Percentiles rank a stretch among this genome's conserved stretches.
phyloP scores from a whole-genome alignment of 1,284 basidiomycete genomes.

The Naganishia sp. region DNA sequence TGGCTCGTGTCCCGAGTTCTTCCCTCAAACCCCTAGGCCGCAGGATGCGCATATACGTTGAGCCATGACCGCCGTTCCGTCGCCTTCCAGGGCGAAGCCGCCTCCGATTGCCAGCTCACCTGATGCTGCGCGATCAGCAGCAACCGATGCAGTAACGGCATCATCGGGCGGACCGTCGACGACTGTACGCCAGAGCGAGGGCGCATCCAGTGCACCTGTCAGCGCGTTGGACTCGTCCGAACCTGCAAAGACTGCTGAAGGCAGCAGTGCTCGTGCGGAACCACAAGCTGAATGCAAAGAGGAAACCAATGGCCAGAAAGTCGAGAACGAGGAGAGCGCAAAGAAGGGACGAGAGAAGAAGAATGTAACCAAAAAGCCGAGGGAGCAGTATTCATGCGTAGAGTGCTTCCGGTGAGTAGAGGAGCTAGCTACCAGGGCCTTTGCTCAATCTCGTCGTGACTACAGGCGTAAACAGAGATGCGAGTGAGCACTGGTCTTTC shows the following conservation, averaged over 20 bases:
- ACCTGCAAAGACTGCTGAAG: background rate
- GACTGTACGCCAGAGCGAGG: too few species aligned
- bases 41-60: too few species aligned
- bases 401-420: constrained; percentile 31
- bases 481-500: constrained; percentile 22
- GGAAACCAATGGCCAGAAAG: background rate
- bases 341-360: constrained; percentile 21
- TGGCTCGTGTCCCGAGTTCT: too few species aligned
- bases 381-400: constrained; percentile 32
- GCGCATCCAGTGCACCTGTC: too few species aligned
- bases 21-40: too few species aligned
- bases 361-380: constrained; percentile 27
- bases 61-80: too few species aligned
- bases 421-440: background rate
- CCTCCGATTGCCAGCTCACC: too few species aligned
- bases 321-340: background rate
- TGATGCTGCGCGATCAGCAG: too few species aligned
- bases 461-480: constrained; percentile 30
- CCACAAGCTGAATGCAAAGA: background rate
- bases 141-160: too few species aligned
- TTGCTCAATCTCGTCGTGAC: background rate
- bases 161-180: too few species aligned
- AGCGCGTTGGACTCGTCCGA: too few species aligned
- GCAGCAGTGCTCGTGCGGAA: background rate
- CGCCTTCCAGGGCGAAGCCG: too few species aligned